Percentiles rank a stretch among this genome's conserved stretches.
These are phyloP conservation scores for Aspergillus mulundensis DNA, from an alignment of 495 filamentous ascomycete genomes.

Conservation along the genomic window DNA sequence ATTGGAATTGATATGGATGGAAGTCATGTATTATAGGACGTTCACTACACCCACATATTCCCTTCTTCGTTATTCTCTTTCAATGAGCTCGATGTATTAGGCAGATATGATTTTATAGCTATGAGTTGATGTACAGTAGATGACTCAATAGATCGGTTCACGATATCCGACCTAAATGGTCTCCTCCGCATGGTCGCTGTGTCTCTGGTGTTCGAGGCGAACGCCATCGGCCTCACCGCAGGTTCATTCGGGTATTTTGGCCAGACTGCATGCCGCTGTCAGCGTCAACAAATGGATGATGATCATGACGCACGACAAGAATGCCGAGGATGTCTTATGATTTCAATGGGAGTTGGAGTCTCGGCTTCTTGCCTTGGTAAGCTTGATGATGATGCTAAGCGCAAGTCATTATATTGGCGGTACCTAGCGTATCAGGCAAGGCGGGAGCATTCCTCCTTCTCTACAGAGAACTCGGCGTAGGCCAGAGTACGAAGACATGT, in stretches of 20 bases:
- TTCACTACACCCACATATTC: not conserved
- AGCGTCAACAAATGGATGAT: not conserved
- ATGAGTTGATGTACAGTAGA: conserved; percentile 24
- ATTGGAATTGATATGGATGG: not conserved
- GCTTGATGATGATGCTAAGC: not conserved
- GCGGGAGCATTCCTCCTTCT: no score
- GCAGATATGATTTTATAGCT: conserved; percentile 1
- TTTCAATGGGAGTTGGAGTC: not conserved
- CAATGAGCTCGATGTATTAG: not conserved
- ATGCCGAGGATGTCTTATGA: not conserved
- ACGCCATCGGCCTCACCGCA: no score
- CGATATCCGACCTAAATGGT: no score
- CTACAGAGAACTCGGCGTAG: no score
- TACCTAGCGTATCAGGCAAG: not conserved
- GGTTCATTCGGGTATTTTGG: not conserved
- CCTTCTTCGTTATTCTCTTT: not conserved
- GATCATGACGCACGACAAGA: conserved; percentile 8
- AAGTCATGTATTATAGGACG: conserved; percentile 14
- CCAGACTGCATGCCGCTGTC: not conserved
- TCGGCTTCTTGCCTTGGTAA: conserved; percentile 4
- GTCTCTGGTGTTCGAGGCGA: not conserved
- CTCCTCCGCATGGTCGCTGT: no score
- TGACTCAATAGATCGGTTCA: conserved; percentile 14
- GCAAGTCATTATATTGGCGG: not conserved
- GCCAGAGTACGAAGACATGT: no score